phyloP scores from a whole-genome alignment of 2,329 filamentous ascomycete species.

The Exophiala dermatitidis region DNA sequence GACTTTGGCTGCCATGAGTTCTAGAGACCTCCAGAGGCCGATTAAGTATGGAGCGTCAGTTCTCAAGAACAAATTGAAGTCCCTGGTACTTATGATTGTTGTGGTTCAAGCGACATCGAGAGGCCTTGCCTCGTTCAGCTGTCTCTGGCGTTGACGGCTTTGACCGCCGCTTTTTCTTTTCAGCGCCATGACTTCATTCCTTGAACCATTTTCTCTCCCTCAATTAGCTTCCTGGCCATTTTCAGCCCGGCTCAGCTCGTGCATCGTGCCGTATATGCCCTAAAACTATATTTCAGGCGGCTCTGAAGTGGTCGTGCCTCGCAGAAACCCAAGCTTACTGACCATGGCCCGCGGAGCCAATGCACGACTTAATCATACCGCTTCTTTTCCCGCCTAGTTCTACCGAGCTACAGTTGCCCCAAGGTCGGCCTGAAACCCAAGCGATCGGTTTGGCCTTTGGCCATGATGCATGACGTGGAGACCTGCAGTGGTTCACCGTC shows the following conservation, averaged over 20 bases:
- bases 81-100: too few species aligned
- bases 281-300: not conserved
- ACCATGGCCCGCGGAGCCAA: constrained; percentile 3
- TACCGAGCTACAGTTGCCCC: not conserved
- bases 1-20: not conserved
- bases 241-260: too few species aligned
- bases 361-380: constrained; percentile 6
- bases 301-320: not conserved
- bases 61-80: too few species aligned
- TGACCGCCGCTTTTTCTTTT: too few species aligned
- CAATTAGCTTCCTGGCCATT: too few species aligned
- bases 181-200: too few species aligned
- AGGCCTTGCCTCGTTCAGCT: too few species aligned
- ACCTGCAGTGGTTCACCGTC: not conserved
- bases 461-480: constrained; percentile 1
- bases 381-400: not conserved
- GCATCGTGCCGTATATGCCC: too few species aligned
- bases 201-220: too few species aligned
- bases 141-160: too few species aligned
- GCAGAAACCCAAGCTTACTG: not conserved
- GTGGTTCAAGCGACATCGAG: too few species aligned
- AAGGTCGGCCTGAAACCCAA: not conserved
- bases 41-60: too few species aligned
- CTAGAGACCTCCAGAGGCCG: not conserved
- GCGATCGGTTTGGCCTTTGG: not conserved